phyloP scores from a whole-genome alignment of 371 early-diverging fungal genomes.

The Mucor saturninus region DNA sequence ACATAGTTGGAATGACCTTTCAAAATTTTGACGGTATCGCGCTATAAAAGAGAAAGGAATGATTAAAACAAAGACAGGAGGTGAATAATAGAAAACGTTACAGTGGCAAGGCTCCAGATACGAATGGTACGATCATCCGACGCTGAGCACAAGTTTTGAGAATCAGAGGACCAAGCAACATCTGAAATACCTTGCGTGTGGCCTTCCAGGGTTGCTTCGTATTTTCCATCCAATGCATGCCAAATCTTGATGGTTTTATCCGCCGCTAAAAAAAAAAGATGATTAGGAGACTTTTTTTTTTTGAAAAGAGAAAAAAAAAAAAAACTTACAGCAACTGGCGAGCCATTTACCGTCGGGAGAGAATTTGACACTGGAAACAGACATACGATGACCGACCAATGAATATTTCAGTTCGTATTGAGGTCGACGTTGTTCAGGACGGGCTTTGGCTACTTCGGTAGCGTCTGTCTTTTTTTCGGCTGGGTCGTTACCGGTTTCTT shows the following conservation, averaged over 20 bases:
- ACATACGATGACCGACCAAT: constrained; percentile 93
- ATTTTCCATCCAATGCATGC: constrained; percentile 88
- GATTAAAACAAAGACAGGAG: not conserved
- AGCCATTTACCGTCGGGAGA: constrained; percentile 98
- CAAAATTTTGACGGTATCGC: constrained; percentile 77
- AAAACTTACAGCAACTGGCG: constrained; percentile 83
- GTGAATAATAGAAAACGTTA: constrained; percentile 28
- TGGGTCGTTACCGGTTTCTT: constrained; percentile 7
- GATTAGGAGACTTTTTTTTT: constrained; percentile 1
- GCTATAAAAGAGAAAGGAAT: constrained; percentile 39
- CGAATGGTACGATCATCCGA: constrained; percentile 95
- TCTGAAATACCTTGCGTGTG: constrained; percentile 96
- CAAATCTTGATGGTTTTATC: constrained; percentile 95
- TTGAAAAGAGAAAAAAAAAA: not conserved
- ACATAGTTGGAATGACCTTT: constrained; percentile 95
- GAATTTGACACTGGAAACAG: constrained; percentile 95
- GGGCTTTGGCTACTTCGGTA: constrained; percentile 15
- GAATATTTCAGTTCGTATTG: constrained; percentile 89
- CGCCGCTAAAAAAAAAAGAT: constrained; percentile 56
- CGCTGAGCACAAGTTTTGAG: constrained; percentile 85
- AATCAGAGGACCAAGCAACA: constrained; percentile 94
- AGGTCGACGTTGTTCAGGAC: constrained; percentile 63
- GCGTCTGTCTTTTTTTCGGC: constrained; percentile 21
- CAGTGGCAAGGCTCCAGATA: constrained; percentile 84
- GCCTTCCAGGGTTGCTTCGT: constrained; percentile 86